Evolutionary conservation across 2,329 filamentous ascomycete species (phyloP), one percentile per base, ranked within the genome.

Genomic region (Parastagonospora nodorum): DNA sequence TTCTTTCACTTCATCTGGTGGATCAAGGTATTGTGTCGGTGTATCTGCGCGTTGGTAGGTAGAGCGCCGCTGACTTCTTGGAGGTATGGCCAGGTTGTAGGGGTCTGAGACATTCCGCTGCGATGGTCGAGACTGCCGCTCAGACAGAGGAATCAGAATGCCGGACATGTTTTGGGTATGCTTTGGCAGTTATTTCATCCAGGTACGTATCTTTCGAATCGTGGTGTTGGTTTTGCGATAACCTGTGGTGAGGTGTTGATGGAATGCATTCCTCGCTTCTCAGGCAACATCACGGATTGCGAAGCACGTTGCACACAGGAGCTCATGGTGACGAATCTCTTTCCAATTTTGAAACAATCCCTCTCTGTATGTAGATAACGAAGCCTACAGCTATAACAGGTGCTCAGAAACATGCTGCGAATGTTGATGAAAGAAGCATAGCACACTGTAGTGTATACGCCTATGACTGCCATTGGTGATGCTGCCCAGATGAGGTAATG

Each of bases 31-130:
- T 15, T 37, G 38, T 9, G 16, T 39, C 15, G 24, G 45, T 46
- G n/a, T 45, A 43, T 49, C 14, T 37, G 37, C 27, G 27, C 39
- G 42, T 9, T 40, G 19, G 24, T 40, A 43, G 38, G 27, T 29
- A 15, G 29, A 38, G 12, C 39, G 50, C 15, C 15, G 35, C 19
- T 36, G 29, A 41, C 8, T 42, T 28, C 49, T 51, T 37, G 44
- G 42, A 7, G 57, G 57, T 5, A 57, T 57, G 2, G 59, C 59
- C 29, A 58, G 59, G 29, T 49, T 60, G 47, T 50, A 62, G 9
- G 57, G 57, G 30, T 29, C 58, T 2, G 57, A 62, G 29, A 55
- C 41, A 44, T 60, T 58, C 27, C 59, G 46, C 5, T 16, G 38
- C 2, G 44, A 35, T 11, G 45, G 11, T 4, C 45, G 35, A 15